phyloP scores from a whole-genome alignment of 2,329 filamentous ascomycete genomes.

The Ophiostoma ips region DNA sequence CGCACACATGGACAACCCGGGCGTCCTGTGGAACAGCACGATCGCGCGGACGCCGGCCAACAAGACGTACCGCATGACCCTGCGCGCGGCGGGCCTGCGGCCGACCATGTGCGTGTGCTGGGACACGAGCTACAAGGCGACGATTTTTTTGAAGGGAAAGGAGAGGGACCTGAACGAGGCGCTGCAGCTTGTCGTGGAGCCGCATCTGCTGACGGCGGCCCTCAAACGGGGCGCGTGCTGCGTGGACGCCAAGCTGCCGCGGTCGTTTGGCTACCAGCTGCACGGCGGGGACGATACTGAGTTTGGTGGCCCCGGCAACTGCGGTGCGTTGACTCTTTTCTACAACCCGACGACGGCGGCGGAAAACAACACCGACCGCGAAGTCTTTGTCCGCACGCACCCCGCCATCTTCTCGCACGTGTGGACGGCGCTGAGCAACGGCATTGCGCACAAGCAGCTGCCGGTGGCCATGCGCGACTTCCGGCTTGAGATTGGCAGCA shows the following conservation, averaged over 20 bases:
- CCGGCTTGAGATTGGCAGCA: slow-evolving; percentile 51
- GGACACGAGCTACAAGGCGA: slow-evolving; percentile 92
- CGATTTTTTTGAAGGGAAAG: slow-evolving; percentile 59
- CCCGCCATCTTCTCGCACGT: slow-evolving; percentile 63
- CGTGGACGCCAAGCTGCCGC: slow-evolving; percentile 12
- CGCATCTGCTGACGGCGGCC: slow-evolving; percentile 4
- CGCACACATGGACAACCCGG: slow-evolving; percentile 68
- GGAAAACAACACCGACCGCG: background rate
- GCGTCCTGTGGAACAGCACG: slow-evolving; percentile 81
- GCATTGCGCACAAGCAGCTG: slow-evolving; percentile 45
- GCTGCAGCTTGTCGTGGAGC: slow-evolving; percentile 10
- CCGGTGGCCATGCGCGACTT: slow-evolving; percentile 52
- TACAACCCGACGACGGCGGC: slow-evolving; percentile 4
- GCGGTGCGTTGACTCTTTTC: slow-evolving; percentile 10
- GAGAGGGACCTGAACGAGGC: slow-evolving; percentile 3
- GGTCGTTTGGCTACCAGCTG: slow-evolving; percentile 12
- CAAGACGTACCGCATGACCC: slow-evolving; percentile 79
- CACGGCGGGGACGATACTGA: background rate
- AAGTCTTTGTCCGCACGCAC: slow-evolving; percentile 37
- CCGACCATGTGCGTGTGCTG: slow-evolving; percentile 59
- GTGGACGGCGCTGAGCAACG: slow-evolving; percentile 47
- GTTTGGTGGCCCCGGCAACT: slow-evolving; percentile 10
- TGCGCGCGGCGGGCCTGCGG: slow-evolving; percentile 60
- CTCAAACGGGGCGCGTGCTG: slow-evolving; percentile 6
- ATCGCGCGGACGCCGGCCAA: slow-evolving; percentile 74